These are phyloP conservation scores for Claviceps digitariae DNA, from an alignment of 2,329 filamentous ascomycete species.

Conservation along the genomic window DNA sequence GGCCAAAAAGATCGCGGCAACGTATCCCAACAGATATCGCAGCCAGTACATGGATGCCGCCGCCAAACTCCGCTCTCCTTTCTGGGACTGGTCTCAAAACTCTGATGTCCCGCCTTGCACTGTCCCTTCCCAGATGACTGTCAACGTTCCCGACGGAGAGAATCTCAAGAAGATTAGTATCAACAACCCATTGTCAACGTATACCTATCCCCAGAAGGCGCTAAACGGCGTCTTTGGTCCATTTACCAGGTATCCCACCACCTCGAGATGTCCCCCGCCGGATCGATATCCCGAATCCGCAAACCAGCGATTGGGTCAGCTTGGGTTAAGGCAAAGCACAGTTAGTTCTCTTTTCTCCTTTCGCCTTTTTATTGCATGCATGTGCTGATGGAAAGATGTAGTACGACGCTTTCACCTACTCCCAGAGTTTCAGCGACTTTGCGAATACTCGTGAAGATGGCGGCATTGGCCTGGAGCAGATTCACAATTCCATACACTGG, in stretches of 20 bases:
- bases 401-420: conserved; percentile 28
- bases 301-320: conserved; percentile 19
- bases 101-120: conserved; percentile 29
- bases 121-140: conserved; percentile 18
- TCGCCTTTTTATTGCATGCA: neutral
- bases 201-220: conserved; percentile 30
- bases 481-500: conserved; percentile 30
- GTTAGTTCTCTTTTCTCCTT: conserved; percentile 18
- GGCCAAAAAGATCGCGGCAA: conserved; percentile 30
- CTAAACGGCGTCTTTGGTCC: conserved; percentile 23
- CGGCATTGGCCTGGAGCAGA: conserved; percentile 28
- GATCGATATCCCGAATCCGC: conserved; percentile 26
- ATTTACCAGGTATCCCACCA: conserved; percentile 16
- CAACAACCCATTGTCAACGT: conserved; percentile 39
- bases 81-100: conserved; percentile 40
- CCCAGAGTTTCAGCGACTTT: conserved; percentile 21
- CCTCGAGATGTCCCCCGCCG: conserved; percentile 25
- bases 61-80: conserved; percentile 32
- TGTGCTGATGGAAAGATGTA: conserved; percentile 8
- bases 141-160: conserved; percentile 27
- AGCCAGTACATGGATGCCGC: conserved; percentile 30
- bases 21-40: conserved; percentile 24
- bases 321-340: conserved; percentile 26
- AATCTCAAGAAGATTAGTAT: conserved; percentile 20
- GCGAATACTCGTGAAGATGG: conserved; percentile 21